Base-by-base conservation (phyloP, 75 land plant genomes). In the Isoetes taiwanensis region DNA sequence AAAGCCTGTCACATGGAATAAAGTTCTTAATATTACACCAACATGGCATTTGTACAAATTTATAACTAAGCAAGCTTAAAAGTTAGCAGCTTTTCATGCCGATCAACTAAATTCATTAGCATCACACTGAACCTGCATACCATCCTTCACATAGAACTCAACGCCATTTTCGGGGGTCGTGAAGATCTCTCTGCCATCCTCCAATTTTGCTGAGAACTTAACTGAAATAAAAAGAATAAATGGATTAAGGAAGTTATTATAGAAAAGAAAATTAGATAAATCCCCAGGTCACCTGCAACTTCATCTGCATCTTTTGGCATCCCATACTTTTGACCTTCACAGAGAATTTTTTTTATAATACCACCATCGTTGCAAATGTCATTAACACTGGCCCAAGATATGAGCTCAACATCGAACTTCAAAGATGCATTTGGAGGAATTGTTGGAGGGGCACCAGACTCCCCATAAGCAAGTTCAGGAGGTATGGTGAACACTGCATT, bases 401-500 rank as follows among this genome's bases (percentile, higher is more conserved):
- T 60, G 27, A 88, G 42, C 60, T 88, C 95, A 26, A 84, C 82
- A 43, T 88, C 85, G 57, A 81, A 80, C 34, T 75, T 67, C 0
- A 88, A 77, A 34, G 95, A 83, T 3, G 95, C 73, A 59, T 74
- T 78, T 1, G 78, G 76, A 56, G 95, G 85, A 42, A 88, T 76
- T 20, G 74, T 58, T 17, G 89, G 82, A 3, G 78, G 77, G 2
- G 79, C 59, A 10, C 77, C 82, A 58, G 65, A 33, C 17, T 72
- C 71, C n/a, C 95, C 85, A 64, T 81, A 76, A 0, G 85, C 80
- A 24, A 80, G 42, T 34, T 75, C 76, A 19, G 94, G 76, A 41
- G 88, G 84, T 11, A 88, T 72, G 24, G 88, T 86, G 57, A 80
- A 86, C 5, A 83, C 5, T 0, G 93, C 76, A 16, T 72, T 68